phyloP scores from a whole-genome alignment of 441 rosid genomes.

The Aleurites moluccanus region DNA sequence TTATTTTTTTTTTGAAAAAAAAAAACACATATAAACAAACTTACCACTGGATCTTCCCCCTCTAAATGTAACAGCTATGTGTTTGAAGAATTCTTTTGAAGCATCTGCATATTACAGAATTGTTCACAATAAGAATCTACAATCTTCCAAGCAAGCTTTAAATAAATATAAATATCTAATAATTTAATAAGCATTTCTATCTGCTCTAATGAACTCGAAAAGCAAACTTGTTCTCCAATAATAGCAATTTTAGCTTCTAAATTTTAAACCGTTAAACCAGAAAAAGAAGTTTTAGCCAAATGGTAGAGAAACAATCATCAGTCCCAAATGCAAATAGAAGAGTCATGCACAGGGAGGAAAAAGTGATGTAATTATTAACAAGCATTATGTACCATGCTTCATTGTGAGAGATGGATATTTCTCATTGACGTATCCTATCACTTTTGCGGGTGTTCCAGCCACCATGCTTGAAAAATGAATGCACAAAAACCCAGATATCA shows the following conservation, averaged over 20 bases:
- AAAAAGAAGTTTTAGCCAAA: neutral
- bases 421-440: slow-evolving; percentile 62
- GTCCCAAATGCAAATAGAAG: neutral
- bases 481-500: neutral
- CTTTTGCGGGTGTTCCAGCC: slow-evolving; percentile 82
- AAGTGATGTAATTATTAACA: too few relatives aligned
- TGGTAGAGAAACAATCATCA: neutral
- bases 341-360: neutral
- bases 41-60: slow-evolving; percentile 41
- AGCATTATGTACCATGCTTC: slow-evolving; percentile 62
- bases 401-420: slow-evolving; percentile 72
- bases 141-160: neutral
- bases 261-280: neutral
- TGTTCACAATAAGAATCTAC: neutral
- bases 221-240: neutral
- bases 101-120: slow-evolving; percentile 49
- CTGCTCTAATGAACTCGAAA: neutral
- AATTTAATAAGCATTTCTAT: neutral
- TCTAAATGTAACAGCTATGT: slow-evolving; percentile 39
- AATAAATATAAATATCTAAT: too few relatives aligned
- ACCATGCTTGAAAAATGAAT: slow-evolving; percentile 51
- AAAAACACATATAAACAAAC: slow-evolving; percentile 1
- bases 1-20: too few relatives aligned
- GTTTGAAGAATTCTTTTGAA: slow-evolving; percentile 49
- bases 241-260: neutral